These are phyloP conservation scores for Yarrowia sp. DNA, from an alignment of 805 yeast genomes.

Conservation along the genomic window DNA sequence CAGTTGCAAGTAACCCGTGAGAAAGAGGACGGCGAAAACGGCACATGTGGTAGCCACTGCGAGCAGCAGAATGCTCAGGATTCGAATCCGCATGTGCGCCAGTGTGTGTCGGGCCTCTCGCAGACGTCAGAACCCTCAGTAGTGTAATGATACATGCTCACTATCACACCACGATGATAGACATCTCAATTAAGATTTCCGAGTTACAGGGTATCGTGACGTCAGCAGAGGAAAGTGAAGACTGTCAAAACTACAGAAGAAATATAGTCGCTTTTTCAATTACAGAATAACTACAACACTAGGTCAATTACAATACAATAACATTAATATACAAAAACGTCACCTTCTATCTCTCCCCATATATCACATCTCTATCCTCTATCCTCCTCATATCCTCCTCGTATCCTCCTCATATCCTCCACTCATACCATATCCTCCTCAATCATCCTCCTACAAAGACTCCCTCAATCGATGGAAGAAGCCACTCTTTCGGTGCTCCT, in stretches of 20 bases:
- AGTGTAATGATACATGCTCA: background rate
- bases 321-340: conserved; percentile 28
- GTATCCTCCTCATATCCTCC: background rate
- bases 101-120: background rate
- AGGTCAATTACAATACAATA: conserved; percentile 12
- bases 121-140: background rate
- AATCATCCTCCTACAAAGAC: background rate
- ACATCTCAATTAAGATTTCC: conserved; percentile 11
- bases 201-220: conserved; percentile 15
- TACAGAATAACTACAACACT: too few relatives aligned
- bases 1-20: conserved; percentile 13
- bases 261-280: too few relatives aligned
- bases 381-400: background rate
- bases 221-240: background rate
- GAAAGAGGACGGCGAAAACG: conserved; percentile 1
- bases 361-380: background rate
- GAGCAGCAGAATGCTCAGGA: conserved; percentile 10
- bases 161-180: background rate
- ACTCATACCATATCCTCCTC: background rate
- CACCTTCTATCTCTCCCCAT: background rate
- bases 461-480: conserved; percentile 29
- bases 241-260: background rate
- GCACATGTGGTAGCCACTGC: conserved; percentile 10
- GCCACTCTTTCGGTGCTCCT: conserved; percentile 31
- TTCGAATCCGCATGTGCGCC: conserved; percentile 11